Conservation (phyloP, 2,329 filamentous ascomycete genomes). For the Alternaria metachromatica region DNA sequence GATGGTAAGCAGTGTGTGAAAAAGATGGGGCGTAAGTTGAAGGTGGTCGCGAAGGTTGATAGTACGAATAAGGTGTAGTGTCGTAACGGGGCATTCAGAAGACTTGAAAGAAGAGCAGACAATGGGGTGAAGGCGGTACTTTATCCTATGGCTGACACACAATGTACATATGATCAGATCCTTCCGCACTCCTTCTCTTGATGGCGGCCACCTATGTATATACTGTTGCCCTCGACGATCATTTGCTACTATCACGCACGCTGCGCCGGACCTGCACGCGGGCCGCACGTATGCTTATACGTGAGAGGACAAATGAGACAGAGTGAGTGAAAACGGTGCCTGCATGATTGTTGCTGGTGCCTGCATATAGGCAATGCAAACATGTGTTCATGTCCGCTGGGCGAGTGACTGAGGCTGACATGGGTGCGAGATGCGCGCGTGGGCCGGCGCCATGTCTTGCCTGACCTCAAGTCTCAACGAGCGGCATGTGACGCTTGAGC, state of each 20-base stretch:
- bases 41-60: slow-evolving; percentile 24
- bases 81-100: slow-evolving; percentile 32
- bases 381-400: slow-evolving; percentile 32
- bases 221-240: slow-evolving; percentile 21
- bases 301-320: slow-evolving; percentile 30
- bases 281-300: slow-evolving; percentile 14
- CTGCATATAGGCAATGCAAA: slow-evolving; percentile 36
- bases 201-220: slow-evolving; percentile 27
- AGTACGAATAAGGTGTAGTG: slow-evolving; percentile 20
- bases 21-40: slow-evolving; percentile 28
- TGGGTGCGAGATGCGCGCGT: slow-evolving; percentile 34
- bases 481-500: slow-evolving; percentile 31
- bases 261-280: slow-evolving; percentile 22
- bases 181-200: slow-evolving; percentile 7
- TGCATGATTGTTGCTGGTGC: slow-evolving; percentile 38
- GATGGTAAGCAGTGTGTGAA: slow-evolving; percentile 29
- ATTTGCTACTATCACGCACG: slow-evolving; percentile 27
- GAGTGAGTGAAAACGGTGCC: slow-evolving; percentile 26
- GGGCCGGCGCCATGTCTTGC: slow-evolving; percentile 39
- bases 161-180: slow-evolving; percentile 15
- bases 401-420: slow-evolving; percentile 39
- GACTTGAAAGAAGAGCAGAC: slow-evolving; percentile 8
- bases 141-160: slow-evolving; percentile 19
- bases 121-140: slow-evolving; percentile 18
- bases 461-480: slow-evolving; percentile 33